Evolutionary conservation across 306 rosid genomes (phyloP).

Genomic region (Quercus rubra): DNA sequence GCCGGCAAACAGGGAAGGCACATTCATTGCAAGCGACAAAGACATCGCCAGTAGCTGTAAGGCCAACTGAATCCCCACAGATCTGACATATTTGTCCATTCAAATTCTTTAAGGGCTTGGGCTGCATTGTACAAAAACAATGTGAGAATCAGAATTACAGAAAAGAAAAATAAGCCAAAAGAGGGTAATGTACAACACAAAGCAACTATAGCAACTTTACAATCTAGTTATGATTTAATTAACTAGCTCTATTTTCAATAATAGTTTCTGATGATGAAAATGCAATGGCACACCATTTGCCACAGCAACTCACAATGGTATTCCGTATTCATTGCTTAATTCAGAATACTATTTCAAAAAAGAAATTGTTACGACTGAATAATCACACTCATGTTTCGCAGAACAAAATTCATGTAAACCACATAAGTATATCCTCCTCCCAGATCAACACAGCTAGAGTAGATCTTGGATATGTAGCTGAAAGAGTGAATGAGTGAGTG

Average conservation of each 20-base stretch:
- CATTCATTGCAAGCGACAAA: conserved; percentile 99
- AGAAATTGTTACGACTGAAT: background rate
- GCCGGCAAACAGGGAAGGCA: conserved; percentile 92
- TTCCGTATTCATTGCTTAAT: background rate
- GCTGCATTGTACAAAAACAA: conserved; percentile 39
- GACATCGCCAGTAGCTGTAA: conserved; percentile 67
- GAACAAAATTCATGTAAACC: background rate
- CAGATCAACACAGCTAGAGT: background rate
- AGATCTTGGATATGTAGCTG: background rate
- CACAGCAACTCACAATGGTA: background rate
- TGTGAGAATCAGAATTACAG: conserved; percentile 15
- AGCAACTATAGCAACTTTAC: background rate
- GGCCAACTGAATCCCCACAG: conserved; percentile 84
- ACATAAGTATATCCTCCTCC: background rate
- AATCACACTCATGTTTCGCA: background rate
- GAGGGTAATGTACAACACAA: background rate
- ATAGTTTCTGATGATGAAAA: background rate
- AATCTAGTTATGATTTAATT: background rate
- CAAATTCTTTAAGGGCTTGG: conserved; percentile 77
- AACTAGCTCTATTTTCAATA: background rate
- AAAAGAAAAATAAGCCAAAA: background rate
- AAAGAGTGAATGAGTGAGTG: too few species aligned
- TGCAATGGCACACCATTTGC: background rate
- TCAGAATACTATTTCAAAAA: background rate
- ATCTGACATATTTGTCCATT: conserved; percentile 88